Base-by-base conservation (phyloP, 202 grass and related monocot species). In the Panicum hallii region DNA sequence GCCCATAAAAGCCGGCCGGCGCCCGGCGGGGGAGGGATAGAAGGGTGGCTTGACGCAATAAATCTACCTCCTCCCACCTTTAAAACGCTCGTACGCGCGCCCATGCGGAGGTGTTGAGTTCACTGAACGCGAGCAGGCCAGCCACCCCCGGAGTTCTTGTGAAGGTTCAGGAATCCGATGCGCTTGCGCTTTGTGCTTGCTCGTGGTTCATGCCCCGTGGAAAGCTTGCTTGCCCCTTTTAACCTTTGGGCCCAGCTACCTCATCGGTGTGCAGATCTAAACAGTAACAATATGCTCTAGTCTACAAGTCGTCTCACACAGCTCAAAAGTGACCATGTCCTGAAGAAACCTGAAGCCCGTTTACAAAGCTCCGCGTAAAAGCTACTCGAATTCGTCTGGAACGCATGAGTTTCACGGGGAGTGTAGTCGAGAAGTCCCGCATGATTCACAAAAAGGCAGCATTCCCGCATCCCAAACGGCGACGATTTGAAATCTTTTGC, bases 131-230 rank as follows among this genome's bases (percentile, higher is more conserved):
- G 81, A 63, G 36, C 68, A 45, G 36, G 12, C 19, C 54, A 34
- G 28, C 2, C 16, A 15, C 30, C 61, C 64, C n/a, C 67, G 46
- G 71, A 44, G 70, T 85, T 91, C 85, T 23, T 85, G 89, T 85
- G 85, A 91, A 76, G 45, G 81, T 66, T 65, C 77, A 77, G 85
- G 89, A 91, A 91, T 91, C 85, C 89, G 81, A 91, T 88, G 85
- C 34, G 45, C 11, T 26, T 48, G 12, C 2, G 3, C 7, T 43
- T 43, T 64, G 63, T 19, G 63, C 0, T 13, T 7, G 63, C 28
- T 5, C 38, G 17, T 46, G 66, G 43, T 70, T 44, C 60, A 67
- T 75, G 34, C 76, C 78, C 55, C 57, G 16, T 30, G 67, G 49
- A 83, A 73, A 60, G 83, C 19, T 54, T 17, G 70, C 47, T 36